These are phyloP conservation scores for Fomitopsis serialis DNA, from an alignment of 768 basidiomycete genomes.

Conservation along the genomic window DNA sequence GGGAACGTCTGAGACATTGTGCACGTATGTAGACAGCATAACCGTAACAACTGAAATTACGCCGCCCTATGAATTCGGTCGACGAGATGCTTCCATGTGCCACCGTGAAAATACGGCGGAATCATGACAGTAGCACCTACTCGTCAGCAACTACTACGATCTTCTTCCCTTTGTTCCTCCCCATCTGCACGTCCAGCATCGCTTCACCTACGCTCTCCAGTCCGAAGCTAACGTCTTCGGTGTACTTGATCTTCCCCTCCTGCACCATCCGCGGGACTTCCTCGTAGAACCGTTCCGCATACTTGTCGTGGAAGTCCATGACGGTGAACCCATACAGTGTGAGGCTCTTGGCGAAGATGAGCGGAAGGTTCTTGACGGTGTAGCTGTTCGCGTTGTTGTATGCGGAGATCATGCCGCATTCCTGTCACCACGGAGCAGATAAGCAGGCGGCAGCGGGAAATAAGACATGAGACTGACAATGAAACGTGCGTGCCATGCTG, in stretches of 20 bases:
- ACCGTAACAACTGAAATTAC: too few species aligned
- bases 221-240: conserved; percentile 27
- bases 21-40: too few species aligned
- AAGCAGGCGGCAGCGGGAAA: neutral
- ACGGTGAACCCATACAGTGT: conserved; percentile 28
- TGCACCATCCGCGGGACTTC: conserved; percentile 24
- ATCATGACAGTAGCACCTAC: neutral
- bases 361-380: conserved; percentile 18
- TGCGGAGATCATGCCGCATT: conserved; percentile 25
- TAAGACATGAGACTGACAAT: conserved; percentile 12
- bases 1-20: too few species aligned
- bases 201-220: conserved; percentile 28
- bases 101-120: too few species aligned
- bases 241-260: conserved; percentile 29
- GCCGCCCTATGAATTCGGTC: too few species aligned
- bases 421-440: conserved; percentile 8
- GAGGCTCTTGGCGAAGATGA: conserved; percentile 22
- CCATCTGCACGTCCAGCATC: conserved; percentile 27
- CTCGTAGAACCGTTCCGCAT: conserved; percentile 24
- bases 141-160: conserved; percentile 24
- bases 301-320: conserved; percentile 14
- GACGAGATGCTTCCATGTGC: too few species aligned
- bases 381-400: conserved; percentile 16
- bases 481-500: conserved; percentile 14
- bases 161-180: conserved; percentile 27